A percentile compares a stretch with the other conserved stretches of the same genome.
Evolutionary conservation across 2,329 filamentous ascomycete genomes (phyloP).

Genomic region (Cladophialophora yegresii): DNA sequence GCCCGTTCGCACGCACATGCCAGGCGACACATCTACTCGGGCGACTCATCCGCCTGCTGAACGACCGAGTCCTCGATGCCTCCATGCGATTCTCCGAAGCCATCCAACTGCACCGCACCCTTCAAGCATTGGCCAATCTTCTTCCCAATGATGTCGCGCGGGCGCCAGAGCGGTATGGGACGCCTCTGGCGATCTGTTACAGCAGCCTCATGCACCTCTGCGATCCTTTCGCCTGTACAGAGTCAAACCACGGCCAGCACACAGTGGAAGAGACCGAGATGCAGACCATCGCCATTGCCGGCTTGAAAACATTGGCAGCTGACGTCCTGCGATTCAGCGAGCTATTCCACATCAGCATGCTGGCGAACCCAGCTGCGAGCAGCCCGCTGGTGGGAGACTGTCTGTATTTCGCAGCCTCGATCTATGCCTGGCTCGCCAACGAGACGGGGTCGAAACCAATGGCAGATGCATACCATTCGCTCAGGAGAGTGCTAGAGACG

Average conservation of each 20-base stretch:
- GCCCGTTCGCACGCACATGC: slow-evolving; percentile 42
- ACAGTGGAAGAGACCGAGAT: slow-evolving; percentile 42
- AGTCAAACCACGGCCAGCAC: slow-evolving; percentile 35
- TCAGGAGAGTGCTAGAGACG: slow-evolving; percentile 31
- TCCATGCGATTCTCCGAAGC: slow-evolving; percentile 41
- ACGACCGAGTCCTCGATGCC: slow-evolving; percentile 39
- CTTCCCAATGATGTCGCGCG: slow-evolving; percentile 38
- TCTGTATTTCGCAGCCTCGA: slow-evolving; percentile 43
- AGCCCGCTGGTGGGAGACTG: slow-evolving; percentile 39
- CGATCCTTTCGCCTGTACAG: slow-evolving; percentile 41
- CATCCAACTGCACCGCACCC: slow-evolving; percentile 41
- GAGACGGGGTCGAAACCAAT: slow-evolving; percentile 38
- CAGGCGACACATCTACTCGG: slow-evolving; percentile 43
- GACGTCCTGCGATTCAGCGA: slow-evolving; percentile 33
- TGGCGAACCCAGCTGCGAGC: slow-evolving; percentile 25
- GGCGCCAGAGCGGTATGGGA: slow-evolving; percentile 36
- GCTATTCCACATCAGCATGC: slow-evolving; percentile 23
- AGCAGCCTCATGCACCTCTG: slow-evolving; percentile 40
- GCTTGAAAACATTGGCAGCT: slow-evolving; percentile 28
- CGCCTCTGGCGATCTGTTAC: slow-evolving; percentile 42
- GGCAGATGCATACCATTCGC: slow-evolving; percentile 25
- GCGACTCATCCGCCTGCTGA: slow-evolving; percentile 39
- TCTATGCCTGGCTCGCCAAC: slow-evolving; percentile 41
- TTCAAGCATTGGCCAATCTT: slow-evolving; percentile 39
- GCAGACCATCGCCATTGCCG: slow-evolving; percentile 41